Conservation (phyloP, 371 early-diverging fungal genomes). For the Mucor racemosus region DNA sequence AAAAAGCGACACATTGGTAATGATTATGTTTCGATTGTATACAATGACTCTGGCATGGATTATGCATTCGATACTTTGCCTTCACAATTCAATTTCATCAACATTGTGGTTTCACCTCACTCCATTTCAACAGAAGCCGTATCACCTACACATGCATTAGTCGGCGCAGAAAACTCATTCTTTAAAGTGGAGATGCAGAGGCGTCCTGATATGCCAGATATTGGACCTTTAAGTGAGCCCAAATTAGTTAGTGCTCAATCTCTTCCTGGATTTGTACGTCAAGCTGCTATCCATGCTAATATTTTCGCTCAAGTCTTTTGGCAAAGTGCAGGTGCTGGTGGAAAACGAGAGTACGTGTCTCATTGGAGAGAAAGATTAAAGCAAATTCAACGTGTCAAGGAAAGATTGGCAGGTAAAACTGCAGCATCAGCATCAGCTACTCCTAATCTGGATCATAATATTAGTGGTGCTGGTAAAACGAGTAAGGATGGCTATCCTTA, state of each 20-base stretch:
- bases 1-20: constrained; percentile 98
- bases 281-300: constrained; percentile 87
- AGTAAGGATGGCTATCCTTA: constrained; percentile 37
- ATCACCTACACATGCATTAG: constrained; percentile 33
- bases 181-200: constrained; percentile 74
- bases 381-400: constrained; percentile 82
- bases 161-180: constrained; percentile 52
- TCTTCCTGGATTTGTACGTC: constrained; percentile 82
- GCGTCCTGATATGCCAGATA: constrained; percentile 82
- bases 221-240: constrained; percentile 80
- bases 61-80: constrained; percentile 91
- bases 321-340: constrained; percentile 54
- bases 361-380: constrained; percentile 87
- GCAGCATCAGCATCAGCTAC: constrained; percentile 7
- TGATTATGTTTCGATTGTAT: constrained; percentile 92
- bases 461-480: constrained; percentile 11
- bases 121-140: constrained; percentile 54
- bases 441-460: neutral
- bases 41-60: constrained; percentile 84
- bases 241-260: constrained; percentile 82
- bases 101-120: constrained; percentile 83
- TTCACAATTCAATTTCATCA: constrained; percentile 94
- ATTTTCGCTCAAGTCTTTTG: constrained; percentile 87
- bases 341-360: constrained; percentile 72
- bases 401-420: constrained; percentile 38